Conservation (phyloP, 2,329 filamentous ascomycete species). For the Exophiala alcalophila region DNA sequence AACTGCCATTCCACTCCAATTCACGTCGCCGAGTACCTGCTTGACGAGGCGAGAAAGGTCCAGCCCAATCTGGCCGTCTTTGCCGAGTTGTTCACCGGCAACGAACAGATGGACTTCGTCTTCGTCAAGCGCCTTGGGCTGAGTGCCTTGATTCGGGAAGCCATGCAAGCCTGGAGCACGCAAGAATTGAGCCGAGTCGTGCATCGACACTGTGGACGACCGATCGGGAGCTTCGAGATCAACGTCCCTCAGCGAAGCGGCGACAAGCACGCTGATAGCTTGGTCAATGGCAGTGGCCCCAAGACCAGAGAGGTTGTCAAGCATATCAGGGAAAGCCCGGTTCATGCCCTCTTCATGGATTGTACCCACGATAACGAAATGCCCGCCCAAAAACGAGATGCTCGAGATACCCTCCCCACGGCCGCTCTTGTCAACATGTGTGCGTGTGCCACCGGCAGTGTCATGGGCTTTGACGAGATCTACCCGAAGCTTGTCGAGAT, state of each 20-base stretch:
- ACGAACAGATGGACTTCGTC: constrained; percentile 91
- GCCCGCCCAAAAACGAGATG: constrained; percentile 90
- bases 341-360: constrained; percentile 97
- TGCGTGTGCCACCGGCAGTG: constrained; percentile 86
- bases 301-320: constrained; percentile 63
- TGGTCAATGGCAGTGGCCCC: constrained; percentile 31
- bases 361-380: constrained; percentile 98
- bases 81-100: constrained; percentile 92
- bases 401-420: constrained; percentile 88
- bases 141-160: constrained; percentile 88
- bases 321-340: constrained; percentile 78
- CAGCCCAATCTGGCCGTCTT: constrained; percentile 87
- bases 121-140: constrained; percentile 92
- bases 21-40: constrained; percentile 88
- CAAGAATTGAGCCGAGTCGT: constrained; percentile 88
- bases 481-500: constrained; percentile 92
- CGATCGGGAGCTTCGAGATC: constrained; percentile 96
- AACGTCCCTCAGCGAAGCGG: constrained; percentile 51
- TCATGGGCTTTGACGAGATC: constrained; percentile 97
- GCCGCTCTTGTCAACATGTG: constrained; percentile 96
- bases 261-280: constrained; percentile 30
- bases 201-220: constrained; percentile 86
- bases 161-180: constrained; percentile 98
- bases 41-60: constrained; percentile 87
- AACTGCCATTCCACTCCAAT: constrained; percentile 97